Conservation (phyloP, 148 eudicot genomes). For the Fallopia convolvulus region DNA sequence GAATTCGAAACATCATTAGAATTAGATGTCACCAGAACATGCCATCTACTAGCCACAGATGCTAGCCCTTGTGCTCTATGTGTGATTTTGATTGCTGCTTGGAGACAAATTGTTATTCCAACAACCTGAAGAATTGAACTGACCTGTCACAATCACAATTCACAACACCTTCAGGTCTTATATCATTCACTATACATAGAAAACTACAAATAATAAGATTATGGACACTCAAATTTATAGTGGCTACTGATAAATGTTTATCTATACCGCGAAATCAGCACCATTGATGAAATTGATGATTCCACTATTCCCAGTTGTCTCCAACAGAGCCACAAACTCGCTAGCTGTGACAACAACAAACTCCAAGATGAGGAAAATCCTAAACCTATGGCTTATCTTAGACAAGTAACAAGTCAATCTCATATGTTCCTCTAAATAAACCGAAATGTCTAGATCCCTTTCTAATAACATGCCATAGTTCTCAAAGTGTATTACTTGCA, state of each 20-base stretch:
- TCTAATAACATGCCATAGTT: conserved; percentile 44
- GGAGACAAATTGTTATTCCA: conserved; percentile 63
- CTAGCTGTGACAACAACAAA: conserved; percentile 48
- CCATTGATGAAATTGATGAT: conserved; percentile 46
- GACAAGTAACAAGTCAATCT: conserved; percentile 40
- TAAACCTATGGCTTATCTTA: conserved; percentile 63
- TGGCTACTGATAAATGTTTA: too few species aligned
- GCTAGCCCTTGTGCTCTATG: conserved; percentile 75
- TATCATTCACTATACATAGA: neutral
- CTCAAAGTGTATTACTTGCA: conserved; percentile 62
- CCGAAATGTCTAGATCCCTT: conserved; percentile 44
- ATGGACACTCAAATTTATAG: neutral
- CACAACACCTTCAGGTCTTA: too few species aligned
- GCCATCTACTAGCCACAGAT: conserved; percentile 77
- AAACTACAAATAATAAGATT: neutral
- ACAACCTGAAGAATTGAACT: conserved; percentile 65
- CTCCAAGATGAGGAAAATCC: conserved; percentile 42
- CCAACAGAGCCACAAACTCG: conserved; percentile 41
- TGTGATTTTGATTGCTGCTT: conserved; percentile 74
- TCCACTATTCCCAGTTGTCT: conserved; percentile 39
- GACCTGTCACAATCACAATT: conserved; percentile 31
- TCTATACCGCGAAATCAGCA: conserved; percentile 53
- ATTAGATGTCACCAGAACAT: conserved; percentile 46
- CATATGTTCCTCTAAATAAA: conserved; percentile 51
- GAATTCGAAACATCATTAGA: conserved; percentile 26